A percentile compares a stretch with the other conserved stretches of the same genome.
phyloP scores from a whole-genome alignment of 768 basidiomycete genomes.

The Suillus americanus region DNA sequence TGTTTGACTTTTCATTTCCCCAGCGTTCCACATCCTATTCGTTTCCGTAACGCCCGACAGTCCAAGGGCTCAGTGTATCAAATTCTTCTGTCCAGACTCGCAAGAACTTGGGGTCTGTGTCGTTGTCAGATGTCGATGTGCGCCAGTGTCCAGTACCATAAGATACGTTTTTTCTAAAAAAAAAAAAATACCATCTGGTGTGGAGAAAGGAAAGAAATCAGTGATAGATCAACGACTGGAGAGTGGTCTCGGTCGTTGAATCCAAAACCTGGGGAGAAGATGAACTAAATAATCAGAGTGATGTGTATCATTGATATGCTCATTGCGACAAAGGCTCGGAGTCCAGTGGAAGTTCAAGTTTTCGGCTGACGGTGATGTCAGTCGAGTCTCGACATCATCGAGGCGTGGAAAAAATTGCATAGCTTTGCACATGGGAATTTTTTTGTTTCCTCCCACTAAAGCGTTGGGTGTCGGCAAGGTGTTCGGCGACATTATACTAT shows the following conservation, averaged over 20 bases:
- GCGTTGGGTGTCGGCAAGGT: no score
- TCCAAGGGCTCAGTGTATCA: slow-evolving; percentile 83
- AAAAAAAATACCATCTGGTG: slow-evolving; percentile 74
- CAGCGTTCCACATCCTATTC: slow-evolving; percentile 64
- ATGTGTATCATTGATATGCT: background rate
- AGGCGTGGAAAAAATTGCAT: no score
- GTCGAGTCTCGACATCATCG: no score
- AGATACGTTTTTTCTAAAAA: no score
- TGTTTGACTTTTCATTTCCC: slow-evolving; percentile 60
- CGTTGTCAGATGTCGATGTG: slow-evolving; percentile 65
- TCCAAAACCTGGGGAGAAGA: slow-evolving; percentile 54
- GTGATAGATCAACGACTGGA: slow-evolving; percentile 60
- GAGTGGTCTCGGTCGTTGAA: slow-evolving; percentile 61
- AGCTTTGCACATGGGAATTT: no score
- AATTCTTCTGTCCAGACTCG: slow-evolving; percentile 76
- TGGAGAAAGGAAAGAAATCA: slow-evolving; percentile 55
- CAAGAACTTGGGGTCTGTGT: slow-evolving; percentile 65
- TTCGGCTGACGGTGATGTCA: no score
- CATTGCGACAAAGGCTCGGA: no score
- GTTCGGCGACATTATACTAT: no score
- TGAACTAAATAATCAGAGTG: background rate
- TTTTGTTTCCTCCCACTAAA: no score
- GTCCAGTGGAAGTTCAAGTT: no score
- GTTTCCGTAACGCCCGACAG: slow-evolving; percentile 68
- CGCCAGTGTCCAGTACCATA: slow-evolving; percentile 73